These are phyloP conservation scores for Cladophialophora exuberans DNA, from an alignment of 2,329 filamentous ascomycete species.

Conservation along the genomic window DNA sequence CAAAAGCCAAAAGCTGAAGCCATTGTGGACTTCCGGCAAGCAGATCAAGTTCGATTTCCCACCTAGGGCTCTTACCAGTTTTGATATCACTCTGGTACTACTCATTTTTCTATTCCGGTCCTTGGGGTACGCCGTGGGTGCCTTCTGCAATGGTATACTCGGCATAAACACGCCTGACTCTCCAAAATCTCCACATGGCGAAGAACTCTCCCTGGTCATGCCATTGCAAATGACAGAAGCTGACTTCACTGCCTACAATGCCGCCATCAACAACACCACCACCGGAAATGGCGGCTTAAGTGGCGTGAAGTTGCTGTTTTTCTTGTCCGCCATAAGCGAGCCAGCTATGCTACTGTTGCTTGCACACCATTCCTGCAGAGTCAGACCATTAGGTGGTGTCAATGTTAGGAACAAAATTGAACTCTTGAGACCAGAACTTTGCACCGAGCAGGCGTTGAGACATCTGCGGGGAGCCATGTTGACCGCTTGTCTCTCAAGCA, in stretches of 20 bases:
- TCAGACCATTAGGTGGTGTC: conserved; percentile 22
- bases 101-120: conserved; percentile 3
- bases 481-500: conserved; percentile 2
- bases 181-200: background rate
- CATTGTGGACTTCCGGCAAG: background rate
- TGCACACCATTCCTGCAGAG: conserved; percentile 5
- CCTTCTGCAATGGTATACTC: background rate
- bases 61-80: background rate
- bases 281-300: background rate
- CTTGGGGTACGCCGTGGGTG: background rate
- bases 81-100: conserved; percentile 1
- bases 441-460: background rate
- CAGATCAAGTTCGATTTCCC: conserved; percentile 9
- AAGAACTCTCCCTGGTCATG: conserved; percentile 8
- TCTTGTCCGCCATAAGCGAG: conserved; percentile 25
- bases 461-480: background rate
- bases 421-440: conserved; percentile 17
- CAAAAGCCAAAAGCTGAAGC: background rate
- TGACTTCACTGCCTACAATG: conserved; percentile 1
- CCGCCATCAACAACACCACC: background rate
- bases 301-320: background rate
- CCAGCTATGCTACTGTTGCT: conserved; percentile 28
- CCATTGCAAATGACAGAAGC: conserved; percentile 3
- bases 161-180: background rate
- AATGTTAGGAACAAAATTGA: conserved; percentile 27